Base-by-base conservation (phyloP, 352 stramenopile species). In the Phytophthora cryptogea region DNA sequence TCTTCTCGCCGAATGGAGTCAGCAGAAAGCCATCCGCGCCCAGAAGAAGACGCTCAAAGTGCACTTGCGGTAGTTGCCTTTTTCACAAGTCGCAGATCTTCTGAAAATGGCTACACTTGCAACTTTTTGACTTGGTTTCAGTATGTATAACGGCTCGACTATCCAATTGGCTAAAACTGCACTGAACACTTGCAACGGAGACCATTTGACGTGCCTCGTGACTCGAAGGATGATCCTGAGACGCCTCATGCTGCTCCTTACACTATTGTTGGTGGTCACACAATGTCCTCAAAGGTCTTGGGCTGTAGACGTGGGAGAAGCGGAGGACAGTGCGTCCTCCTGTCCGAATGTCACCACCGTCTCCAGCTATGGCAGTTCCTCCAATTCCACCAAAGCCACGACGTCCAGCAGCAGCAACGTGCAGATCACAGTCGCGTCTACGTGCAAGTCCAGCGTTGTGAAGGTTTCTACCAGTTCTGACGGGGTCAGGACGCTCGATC, bases 1-100 rank as follows among this genome's bases (percentile, higher is more conserved):
- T 36, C 59, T 89, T 27, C 66, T 80, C 0, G 54, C 54, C 13
- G 76, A 54, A 6, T 89, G 80, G 80, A 59, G 56, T 16, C 75
- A 83, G 51, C 80, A 89, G 52, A 66, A 65, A n/a, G 53, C 63
- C 4, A 52, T 83, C 35, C 54, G 45, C 13, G 60, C 60, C 9
- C 50, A 70, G 42, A 65, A 68, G 61, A 64, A 60, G 41, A 40
- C 63, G 54, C 49, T 70, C 14, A 40, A 44, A 4, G 37, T 54
- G 13, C 52, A 62, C 31, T 31, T 59, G 33, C 37, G 42, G n/a
- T 42, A 63, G 16, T n/a, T 45, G 20, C 8, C 35, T 47, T 45
- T 37, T 17, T 2, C 40, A 59, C 41, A 59, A 41, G 52, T 43
- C 39, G 16, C 56, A 64, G 56, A 59, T 66, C 36, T 51, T 49